These are phyloP conservation scores for Eucalyptus marginata DNA, from an alignment of 345 rosid genomes.

Conservation along the genomic window DNA sequence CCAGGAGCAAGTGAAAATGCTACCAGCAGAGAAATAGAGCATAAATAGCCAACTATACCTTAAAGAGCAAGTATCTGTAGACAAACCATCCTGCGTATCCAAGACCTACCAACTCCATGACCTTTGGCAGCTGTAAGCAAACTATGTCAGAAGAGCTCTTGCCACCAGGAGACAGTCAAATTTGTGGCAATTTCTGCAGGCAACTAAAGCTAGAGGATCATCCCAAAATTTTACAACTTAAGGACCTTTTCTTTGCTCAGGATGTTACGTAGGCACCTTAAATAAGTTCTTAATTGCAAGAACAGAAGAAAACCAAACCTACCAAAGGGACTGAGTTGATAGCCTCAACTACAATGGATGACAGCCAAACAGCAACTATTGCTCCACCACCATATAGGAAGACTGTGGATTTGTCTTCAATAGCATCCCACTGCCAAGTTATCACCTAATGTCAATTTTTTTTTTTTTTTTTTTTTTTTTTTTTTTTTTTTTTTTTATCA, in stretches of 20 bases:
- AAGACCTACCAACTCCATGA: constrained; percentile 89
- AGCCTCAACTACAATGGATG: constrained; percentile 14
- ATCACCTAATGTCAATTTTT: not conserved
- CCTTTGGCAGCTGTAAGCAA: constrained; percentile 51
- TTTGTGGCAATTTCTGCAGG: not conserved
- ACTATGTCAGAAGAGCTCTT: not conserved
- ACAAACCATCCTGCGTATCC: constrained; percentile 98
- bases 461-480: no score
- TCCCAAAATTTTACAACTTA: not conserved
- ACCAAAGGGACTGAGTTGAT: constrained; percentile 37
- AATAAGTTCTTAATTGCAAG: not conserved
- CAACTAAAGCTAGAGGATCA: not conserved
- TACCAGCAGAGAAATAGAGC: not conserved
- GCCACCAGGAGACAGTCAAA: not conserved
- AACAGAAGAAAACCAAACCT: not conserved
- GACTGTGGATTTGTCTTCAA: constrained; percentile 24
- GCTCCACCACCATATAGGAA: constrained; percentile 32
- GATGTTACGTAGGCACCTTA: not conserved
- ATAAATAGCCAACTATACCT: constrained; percentile 28
- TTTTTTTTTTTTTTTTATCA: not conserved
- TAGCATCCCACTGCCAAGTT: not conserved
- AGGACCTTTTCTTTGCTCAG: not conserved
- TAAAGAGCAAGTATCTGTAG: constrained; percentile 92
- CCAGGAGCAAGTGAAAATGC: not conserved
- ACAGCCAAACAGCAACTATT: constrained; percentile 27